Conservation (phyloP, 441 rosid species). For the Euphorbia celastroides region DNA sequence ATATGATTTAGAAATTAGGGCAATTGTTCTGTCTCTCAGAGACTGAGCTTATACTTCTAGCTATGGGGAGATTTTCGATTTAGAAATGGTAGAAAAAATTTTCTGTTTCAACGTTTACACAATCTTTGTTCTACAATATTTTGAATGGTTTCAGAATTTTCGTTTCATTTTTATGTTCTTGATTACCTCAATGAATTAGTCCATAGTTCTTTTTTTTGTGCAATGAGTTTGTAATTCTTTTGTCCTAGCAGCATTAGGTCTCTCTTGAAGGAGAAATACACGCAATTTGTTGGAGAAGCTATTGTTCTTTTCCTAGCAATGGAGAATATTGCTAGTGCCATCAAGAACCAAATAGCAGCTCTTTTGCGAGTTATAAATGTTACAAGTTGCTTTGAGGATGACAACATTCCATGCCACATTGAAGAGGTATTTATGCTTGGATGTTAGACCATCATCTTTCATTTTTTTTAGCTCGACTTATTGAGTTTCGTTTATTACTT, state of each 20-base stretch:
- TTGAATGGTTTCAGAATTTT: not conserved
- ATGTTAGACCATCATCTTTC: not conserved
- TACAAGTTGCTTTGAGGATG: conserved; percentile 26
- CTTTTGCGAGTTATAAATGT: conserved; percentile 38
- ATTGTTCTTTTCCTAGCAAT: conserved; percentile 22
- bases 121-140: no score
- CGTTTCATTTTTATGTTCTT: not conserved
- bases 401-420: conserved; percentile 34
- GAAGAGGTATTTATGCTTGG: conserved; percentile 30
- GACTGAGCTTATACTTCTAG: no score
- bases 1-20: no score
- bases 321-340: conserved; percentile 38
- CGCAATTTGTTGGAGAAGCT: not conserved
- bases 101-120: no score
- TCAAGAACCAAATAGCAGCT: conserved; percentile 43
- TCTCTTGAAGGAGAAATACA: not conserved
- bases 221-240: not conserved
- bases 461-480: not conserved
- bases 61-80: not conserved
- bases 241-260: not conserved
- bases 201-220: not conserved
- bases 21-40: no score
- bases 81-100: not conserved
- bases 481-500: not conserved
- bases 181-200: not conserved